Conservation (phyloP, 495 filamentous ascomycete genomes). For the Podospora conica region DNA sequence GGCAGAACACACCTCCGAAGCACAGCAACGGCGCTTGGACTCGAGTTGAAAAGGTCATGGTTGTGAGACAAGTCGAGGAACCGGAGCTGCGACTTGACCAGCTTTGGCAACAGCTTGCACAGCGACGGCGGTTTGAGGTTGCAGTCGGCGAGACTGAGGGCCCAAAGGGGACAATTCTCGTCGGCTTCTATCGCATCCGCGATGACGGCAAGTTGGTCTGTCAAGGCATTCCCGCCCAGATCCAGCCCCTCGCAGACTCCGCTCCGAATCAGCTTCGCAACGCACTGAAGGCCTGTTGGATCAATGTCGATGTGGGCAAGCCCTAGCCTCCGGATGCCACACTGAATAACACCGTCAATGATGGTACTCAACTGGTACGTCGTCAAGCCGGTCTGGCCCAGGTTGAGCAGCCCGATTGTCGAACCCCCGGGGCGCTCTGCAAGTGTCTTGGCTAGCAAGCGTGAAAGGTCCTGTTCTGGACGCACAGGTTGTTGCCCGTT, state of each 20-base stretch:
- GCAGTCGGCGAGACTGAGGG: slow-evolving; percentile 83
- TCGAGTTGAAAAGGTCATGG: slow-evolving; percentile 63
- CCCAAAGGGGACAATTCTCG: slow-evolving; percentile 59
- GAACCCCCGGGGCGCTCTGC: slow-evolving; percentile 66
- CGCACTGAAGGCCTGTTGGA: slow-evolving; percentile 64
- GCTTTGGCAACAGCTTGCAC: slow-evolving; percentile 66
- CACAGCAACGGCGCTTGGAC: slow-evolving; percentile 67
- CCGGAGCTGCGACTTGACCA: slow-evolving; percentile 67
- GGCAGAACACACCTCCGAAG: slow-evolving; percentile 56
- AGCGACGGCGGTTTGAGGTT: slow-evolving; percentile 67
- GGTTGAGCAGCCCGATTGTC: slow-evolving; percentile 74
- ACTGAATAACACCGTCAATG: slow-evolving; percentile 66
- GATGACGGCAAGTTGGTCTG: slow-evolving; percentile 63
- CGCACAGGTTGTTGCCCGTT: slow-evolving; percentile 4
- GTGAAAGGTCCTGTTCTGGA: slow-evolving; percentile 27
- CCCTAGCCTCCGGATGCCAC: slow-evolving; percentile 69
- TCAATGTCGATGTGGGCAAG: slow-evolving; percentile 76
- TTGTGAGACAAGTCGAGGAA: slow-evolving; percentile 93
- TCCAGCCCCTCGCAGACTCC: slow-evolving; percentile 84
- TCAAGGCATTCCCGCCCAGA: slow-evolving; percentile 79
- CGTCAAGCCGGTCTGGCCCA: slow-evolving; percentile 69
- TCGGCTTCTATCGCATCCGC: slow-evolving; percentile 55
- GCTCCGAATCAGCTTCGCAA: slow-evolving; percentile 64
- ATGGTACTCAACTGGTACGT: slow-evolving; percentile 64
- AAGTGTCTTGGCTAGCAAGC: slow-evolving; percentile 65